These are phyloP conservation scores for Phaeosphaeria sp. DNA, from an alignment of 2,329 filamentous ascomycete species.

Conservation along the genomic window DNA sequence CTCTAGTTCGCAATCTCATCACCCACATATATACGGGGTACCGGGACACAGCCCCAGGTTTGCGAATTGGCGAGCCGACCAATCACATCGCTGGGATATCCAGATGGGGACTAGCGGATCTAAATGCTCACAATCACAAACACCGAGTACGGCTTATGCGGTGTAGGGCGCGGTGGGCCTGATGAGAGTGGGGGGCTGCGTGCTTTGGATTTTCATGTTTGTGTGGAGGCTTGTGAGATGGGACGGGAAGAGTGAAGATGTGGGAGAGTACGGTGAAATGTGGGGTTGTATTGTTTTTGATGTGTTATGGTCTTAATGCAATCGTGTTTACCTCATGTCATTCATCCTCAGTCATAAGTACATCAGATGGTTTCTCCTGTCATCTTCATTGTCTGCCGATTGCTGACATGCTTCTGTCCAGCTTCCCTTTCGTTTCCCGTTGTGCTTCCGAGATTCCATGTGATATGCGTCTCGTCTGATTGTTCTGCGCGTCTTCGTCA, in stretches of 20 bases:
- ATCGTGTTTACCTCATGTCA: too few relatives aligned
- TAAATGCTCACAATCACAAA: not conserved
- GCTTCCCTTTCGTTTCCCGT: not conserved
- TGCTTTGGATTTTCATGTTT: too few relatives aligned
- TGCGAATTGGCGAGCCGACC: constrained; percentile 14
- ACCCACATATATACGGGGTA: not conserved
- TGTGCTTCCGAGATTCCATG: not conserved
- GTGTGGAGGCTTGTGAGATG: too few relatives aligned
- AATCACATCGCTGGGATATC: constrained; percentile 8
- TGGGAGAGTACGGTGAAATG: not conserved
- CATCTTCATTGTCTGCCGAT: not conserved
- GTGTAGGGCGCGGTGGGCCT: not conserved
- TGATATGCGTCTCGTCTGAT: not conserved
- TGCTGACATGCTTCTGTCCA: not conserved
- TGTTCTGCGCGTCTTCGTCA: too few relatives aligned
- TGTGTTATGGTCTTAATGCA: not conserved
- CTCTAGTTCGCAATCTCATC: too few relatives aligned
- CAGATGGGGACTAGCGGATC: constrained; percentile 5
- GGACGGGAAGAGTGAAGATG: too few relatives aligned
- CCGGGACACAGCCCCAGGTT: not conserved
- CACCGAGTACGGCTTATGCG: not conserved
- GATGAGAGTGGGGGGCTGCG: not conserved
- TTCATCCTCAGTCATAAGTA: too few relatives aligned
- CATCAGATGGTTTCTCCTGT: too few relatives aligned
- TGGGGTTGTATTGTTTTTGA: not conserved